Conservation (phyloP, 2,329 filamentous ascomycete genomes). For the Aureobasidium sp. region DNA sequence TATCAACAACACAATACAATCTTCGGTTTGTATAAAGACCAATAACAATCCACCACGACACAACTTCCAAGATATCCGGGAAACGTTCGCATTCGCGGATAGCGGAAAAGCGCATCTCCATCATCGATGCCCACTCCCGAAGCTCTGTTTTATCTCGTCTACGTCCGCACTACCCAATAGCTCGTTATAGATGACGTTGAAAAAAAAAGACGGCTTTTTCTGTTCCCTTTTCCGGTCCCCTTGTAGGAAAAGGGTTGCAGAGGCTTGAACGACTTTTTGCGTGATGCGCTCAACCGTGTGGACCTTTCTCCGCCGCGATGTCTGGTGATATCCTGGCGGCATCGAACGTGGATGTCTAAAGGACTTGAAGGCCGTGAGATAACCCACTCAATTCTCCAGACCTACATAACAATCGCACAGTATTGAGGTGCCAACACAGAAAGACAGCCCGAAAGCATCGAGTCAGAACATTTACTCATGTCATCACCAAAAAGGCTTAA, state of each 20-base stretch:
- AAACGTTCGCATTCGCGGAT: not conserved
- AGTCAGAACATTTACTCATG: not conserved
- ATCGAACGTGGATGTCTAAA: not conserved
- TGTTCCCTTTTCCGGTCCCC: not conserved
- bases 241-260: not conserved
- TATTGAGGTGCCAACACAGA: not conserved
- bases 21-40: not conserved
- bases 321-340: not conserved
- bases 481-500: not conserved
- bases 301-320: not conserved
- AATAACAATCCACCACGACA: not conserved
- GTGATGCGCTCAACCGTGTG: not conserved
- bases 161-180: not conserved
- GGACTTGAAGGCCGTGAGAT: not conserved
- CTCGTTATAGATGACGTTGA: not conserved
- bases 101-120: not conserved
- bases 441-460: not conserved
- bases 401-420: not conserved
- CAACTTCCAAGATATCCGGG: not conserved
- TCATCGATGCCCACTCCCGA: not conserved
- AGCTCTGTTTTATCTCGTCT: not conserved
- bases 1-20: not conserved
- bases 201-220: not conserved
- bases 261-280: not conserved
- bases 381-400: not conserved